Evolutionary conservation across 2,329 filamentous ascomycete genomes (phyloP), one percentile per base, ranked within the genome.

Genomic region (Botrytis fragariae): DNA sequence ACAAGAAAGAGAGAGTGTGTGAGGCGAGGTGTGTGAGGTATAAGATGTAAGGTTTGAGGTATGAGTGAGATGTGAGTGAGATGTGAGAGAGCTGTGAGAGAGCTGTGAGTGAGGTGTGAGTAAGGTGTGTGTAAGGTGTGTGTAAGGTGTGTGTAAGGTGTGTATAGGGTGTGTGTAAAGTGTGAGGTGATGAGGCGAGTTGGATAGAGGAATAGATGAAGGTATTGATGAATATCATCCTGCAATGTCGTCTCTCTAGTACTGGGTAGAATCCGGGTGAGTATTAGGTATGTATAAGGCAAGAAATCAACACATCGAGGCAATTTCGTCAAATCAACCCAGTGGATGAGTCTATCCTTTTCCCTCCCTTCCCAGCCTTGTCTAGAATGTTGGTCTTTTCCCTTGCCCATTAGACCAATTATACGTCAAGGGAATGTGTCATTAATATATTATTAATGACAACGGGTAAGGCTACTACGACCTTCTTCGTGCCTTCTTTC

Each of bases 311-410:
- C 20, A 22, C 57, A 35, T 60, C 18, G 37, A 29, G 4, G 6
- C 18, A 10, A 25, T 45, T 35, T 64, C 29, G 12, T 35, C 44
- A 32, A 65, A 65, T 65, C 44, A 35, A 48, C 35, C 39, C n/a
- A 29, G 18, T 35, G 7, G 5, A 62, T 62, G 14, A 1, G 22
- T 63, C 9, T 42, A 39, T 63, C 60, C n/a, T 29, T 42, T 20
- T 63, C 39, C 16, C n/a, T 63, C 39, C 39, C 45, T 51, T 67
- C 5, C 35, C 63, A 67, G 63, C 63, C 63, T 67, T 51, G 63
- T 51, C 42, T 65, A 44, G 25, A 45, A 44, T 20, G 3, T 44
- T 4, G 12, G 59, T 61, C 59, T 37, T n/a, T 44, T 63, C 39
- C 39, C 25, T 63, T 44, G 8, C 25, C 7, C 4, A 12, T 42